Base-by-base conservation (phyloP, 345 rosid species). In the Turnera subulata region DNA sequence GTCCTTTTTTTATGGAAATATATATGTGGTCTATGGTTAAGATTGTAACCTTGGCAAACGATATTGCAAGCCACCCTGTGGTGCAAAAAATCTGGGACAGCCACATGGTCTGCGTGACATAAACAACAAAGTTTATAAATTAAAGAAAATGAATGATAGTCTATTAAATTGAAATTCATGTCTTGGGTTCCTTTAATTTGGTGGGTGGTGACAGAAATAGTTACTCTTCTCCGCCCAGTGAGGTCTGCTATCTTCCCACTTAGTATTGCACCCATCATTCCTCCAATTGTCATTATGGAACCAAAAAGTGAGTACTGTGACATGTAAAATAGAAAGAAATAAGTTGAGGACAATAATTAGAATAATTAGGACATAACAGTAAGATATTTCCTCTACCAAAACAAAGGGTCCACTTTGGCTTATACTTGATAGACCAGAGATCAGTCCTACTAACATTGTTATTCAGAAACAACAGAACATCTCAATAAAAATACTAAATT, bases 221-320 rank as follows among this genome's bases (percentile, higher is more conserved):
- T 72, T 55, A 82, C 85, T 7, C 63, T 53, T 62, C 62, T 80
- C 26, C 79, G 72, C 48, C 88, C 91, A 21, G 80, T 48, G 2
- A 53, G 23, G 50, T 78, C 80, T 22, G 85, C 63, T 61, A 62
- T 38, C 20, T 37, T 80, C 13, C 83, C 84, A 53, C 85, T 75
- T 40, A 69, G 20, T 13, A 76, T 22, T 51, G 86, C 82, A 19
- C 88, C 82, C 14, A 73, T 16, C 78, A 80, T 72, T 50, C 76
- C 85, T 72, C 87, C 88, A 51, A 84, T 26, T 2, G 85, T 78
- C 66, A 82, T 15, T 33, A 82, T 21, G 24, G 85, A 84, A 1
- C 80, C 88, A 54, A 82, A 81, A 47, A 80, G 14, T 0, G 91
- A 84, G 58, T 54, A 82, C 88, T 76, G 78, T 66, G 62, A 52